Base-by-base conservation (phyloP, 805 yeast species). In the Candida michaelii region DNA sequence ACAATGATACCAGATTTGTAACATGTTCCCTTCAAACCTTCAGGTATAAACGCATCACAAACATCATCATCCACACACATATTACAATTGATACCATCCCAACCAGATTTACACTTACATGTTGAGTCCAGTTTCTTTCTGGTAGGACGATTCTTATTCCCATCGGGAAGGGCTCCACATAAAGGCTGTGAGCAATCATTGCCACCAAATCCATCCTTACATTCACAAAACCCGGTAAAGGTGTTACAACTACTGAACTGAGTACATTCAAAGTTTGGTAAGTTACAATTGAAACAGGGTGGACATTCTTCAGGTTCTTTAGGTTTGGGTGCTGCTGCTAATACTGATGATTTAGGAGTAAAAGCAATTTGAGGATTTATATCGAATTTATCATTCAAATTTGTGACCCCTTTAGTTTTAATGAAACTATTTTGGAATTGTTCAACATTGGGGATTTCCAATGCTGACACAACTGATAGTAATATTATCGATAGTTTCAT, bases 51-150 rank as follows among this genome's bases (percentile, higher is more conserved):
- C 0, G 85, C 68, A 59, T 88, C 86, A 67, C 99, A 93, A 1
- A 83, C 85, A 2, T 71, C 60, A 59, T 93, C 95, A 4, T 60
- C 58, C 17, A 73, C 67, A 64, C 99, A 93, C 59, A 93, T 63
- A 56, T 86, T 93, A 73, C 99, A 93, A 58, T 93, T 93, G 57
- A 93, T 85, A 33, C 99, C 98, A 4, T 71, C 68, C 99, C 99
- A 93, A 3, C 99, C 99, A 3, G 73, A 73, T 38, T 77, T 76
- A 65, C 99, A 91, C 0, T 68, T 68, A 64, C 99, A 93, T 0
- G 71, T 51, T 1, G 73, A 63, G 11, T 73, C 76, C 34, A 19
- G 35, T 16, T 67, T 66, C 5, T 77, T 64, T 55, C 93, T 70
- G 10, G 75, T 51, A 0, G 96, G 96, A 44, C 98, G 73, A 25